Percentiles rank a stretch among this genome's conserved stretches.
Evolutionary conservation across 2,329 filamentous ascomycete species (phyloP).

Genomic region (Basipetospora chlamydospora): DNA sequence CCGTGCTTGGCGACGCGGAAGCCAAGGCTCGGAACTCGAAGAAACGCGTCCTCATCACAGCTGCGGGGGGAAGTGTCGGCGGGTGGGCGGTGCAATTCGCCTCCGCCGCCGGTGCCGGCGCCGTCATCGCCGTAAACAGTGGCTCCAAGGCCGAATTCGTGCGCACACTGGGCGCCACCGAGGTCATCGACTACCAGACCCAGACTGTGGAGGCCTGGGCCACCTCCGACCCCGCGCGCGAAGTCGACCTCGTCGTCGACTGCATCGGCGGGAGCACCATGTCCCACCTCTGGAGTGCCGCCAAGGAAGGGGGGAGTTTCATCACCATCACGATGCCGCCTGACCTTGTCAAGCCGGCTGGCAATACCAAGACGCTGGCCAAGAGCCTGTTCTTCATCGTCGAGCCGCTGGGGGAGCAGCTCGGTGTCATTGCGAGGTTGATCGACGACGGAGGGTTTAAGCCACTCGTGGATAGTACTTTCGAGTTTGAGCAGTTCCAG

Average conservation of each 20-base stretch:
- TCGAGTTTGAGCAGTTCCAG: constrained; percentile 22
- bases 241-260: constrained; percentile 21
- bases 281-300: constrained; percentile 18
- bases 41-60: constrained; percentile 23
- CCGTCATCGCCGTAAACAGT: constrained; percentile 20
- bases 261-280: constrained; percentile 21
- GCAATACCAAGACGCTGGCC: constrained; percentile 14
- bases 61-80: constrained; percentile 23
- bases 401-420: constrained; percentile 19
- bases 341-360: constrained; percentile 14
- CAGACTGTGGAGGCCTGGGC: constrained; percentile 18
- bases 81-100: constrained; percentile 24
- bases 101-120: constrained; percentile 17
- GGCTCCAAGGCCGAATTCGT: constrained; percentile 16
- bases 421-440: constrained; percentile 19
- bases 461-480: constrained; percentile 23
- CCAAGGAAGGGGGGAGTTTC: constrained; percentile 19
- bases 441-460: constrained; percentile 16
- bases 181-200: constrained; percentile 21
- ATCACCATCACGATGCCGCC: constrained; percentile 17
- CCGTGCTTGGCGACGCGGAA: constrained; percentile 13
- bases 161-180: constrained; percentile 19
- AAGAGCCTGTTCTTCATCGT: constrained; percentile 23
- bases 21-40: constrained; percentile 15
- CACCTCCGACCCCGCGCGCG: constrained; percentile 11